phyloP scores from a whole-genome alignment of 148 eudicot species.

The Arbutus unedo region DNA sequence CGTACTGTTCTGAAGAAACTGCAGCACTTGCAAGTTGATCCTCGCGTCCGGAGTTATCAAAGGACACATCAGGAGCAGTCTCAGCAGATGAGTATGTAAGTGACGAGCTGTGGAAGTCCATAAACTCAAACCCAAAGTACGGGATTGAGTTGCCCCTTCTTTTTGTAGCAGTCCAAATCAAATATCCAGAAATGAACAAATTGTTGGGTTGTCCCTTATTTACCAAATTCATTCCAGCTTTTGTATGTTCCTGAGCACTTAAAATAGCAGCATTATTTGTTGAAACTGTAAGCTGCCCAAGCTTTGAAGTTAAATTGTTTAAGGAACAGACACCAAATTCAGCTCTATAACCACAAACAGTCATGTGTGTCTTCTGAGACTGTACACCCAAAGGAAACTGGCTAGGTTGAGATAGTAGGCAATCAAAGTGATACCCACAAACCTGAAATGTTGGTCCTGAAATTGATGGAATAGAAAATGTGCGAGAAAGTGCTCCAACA shows the following conservation, averaged over 20 bases:
- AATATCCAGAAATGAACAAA: constrained; percentile 44
- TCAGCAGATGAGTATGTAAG: constrained; percentile 43
- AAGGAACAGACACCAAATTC: constrained; percentile 32
- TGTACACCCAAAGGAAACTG: constrained; percentile 17
- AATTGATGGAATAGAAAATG: constrained; percentile 68
- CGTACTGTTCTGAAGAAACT: constrained; percentile 57
- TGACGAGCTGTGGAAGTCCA: constrained; percentile 44
- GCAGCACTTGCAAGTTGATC: constrained; percentile 36
- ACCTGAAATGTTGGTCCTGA: constrained; percentile 69
- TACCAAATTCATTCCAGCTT: constrained; percentile 52
- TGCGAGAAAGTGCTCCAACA: constrained; percentile 60
- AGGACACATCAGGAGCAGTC: constrained; percentile 48
- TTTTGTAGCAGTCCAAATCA: constrained; percentile 42
- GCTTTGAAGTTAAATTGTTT: constrained; percentile 32
- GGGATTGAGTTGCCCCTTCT: constrained; percentile 33
- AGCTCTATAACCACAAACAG: constrained; percentile 43
- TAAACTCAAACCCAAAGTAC: constrained; percentile 34
- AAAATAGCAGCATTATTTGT: constrained; percentile 28
- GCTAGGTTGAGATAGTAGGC: constrained; percentile 37
- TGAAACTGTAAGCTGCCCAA: constrained; percentile 25
- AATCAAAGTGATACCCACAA: constrained; percentile 60
- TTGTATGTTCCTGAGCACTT: constrained; percentile 34
- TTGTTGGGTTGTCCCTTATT: constrained; percentile 42
- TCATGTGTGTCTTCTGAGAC: constrained; percentile 39
- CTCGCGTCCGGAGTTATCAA: constrained; percentile 38